Evolutionary conservation across 768 basidiomycete species (phyloP).

Genomic region (Lyophyllum atratum): DNA sequence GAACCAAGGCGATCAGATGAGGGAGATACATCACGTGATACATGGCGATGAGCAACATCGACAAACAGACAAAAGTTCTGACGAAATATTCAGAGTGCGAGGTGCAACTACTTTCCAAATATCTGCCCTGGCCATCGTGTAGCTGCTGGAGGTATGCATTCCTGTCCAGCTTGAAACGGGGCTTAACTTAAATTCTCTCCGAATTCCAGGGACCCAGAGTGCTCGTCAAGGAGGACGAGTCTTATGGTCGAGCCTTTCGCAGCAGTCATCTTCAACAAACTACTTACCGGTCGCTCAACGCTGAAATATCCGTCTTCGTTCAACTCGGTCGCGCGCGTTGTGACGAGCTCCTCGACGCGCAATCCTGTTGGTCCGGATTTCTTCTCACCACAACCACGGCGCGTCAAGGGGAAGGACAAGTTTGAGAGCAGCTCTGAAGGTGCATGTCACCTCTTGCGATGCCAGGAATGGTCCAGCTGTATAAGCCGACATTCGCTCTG

Average conservation of each 20-base stretch:
- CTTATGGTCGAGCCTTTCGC: constrained; percentile 67
- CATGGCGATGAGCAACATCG: constrained; percentile 4
- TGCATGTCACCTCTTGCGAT: constrained; percentile 34
- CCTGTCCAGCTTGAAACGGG: background rate
- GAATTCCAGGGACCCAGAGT: constrained; percentile 7
- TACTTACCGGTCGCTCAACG: constrained; percentile 39
- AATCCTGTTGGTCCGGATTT: constrained; percentile 45
- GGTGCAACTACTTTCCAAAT: background rate
- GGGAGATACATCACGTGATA: constrained; percentile 17
- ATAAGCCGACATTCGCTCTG: constrained; percentile 45
- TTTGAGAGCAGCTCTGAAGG: constrained; percentile 29
- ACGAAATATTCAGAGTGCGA: background rate
- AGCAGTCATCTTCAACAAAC: constrained; percentile 50
- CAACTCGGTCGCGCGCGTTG: constrained; percentile 16
- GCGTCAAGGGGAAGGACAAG: constrained; percentile 56
- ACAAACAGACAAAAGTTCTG: constrained; percentile 16
- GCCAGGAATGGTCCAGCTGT: constrained; percentile 49
- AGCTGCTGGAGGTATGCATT: constrained; percentile 19
- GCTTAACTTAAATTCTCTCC: background rate
- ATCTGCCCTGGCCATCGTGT: background rate
- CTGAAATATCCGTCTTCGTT: constrained; percentile 23
- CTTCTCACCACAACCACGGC: constrained; percentile 55
- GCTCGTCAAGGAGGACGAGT: constrained; percentile 25
- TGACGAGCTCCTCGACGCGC: constrained; percentile 24
- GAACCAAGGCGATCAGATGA: background rate